Evolutionary conservation across 495 filamentous ascomycete genomes (phyloP).

Genomic region (Annulohypoxylon bovei): DNA sequence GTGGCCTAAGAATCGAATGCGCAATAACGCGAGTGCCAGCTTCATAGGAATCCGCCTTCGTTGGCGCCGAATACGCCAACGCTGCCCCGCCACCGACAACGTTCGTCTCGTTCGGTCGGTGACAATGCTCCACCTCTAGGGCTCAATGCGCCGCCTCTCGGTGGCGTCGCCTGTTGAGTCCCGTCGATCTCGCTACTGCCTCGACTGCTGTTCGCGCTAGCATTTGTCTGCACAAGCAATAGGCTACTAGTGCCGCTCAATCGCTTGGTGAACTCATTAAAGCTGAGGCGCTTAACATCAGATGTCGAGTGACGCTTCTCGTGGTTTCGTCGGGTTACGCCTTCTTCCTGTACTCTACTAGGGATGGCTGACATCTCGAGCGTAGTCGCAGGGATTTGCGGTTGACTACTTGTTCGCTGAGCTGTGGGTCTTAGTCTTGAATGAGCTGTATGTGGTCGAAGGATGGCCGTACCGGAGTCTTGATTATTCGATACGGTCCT

Average conservation of each 20-base stretch:
- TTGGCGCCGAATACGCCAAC: constrained; percentile 45
- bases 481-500: constrained; percentile 19
- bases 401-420: constrained; percentile 58
- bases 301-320: constrained; percentile 60
- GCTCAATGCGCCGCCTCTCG: constrained; percentile 38
- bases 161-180: constrained; percentile 36
- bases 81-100: constrained; percentile 47
- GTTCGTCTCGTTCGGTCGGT: constrained; percentile 43
- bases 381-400: constrained; percentile 48
- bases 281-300: constrained; percentile 60
- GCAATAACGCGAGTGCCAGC: constrained; percentile 16
- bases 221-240: constrained; percentile 64
- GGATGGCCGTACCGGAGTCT: constrained; percentile 31
- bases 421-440: constrained; percentile 52
- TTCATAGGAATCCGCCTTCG: constrained; percentile 47
- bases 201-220: constrained; percentile 56
- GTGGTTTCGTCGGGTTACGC: constrained; percentile 33
- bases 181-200: constrained; percentile 56
- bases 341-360: constrained; percentile 25
- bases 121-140: constrained; percentile 34
- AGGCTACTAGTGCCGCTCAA: constrained; percentile 63
- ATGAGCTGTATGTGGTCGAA: constrained; percentile 58
- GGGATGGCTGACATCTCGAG: constrained; percentile 33
- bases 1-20: constrained; percentile 37
- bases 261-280: constrained; percentile 64